Percentiles rank a stretch among this genome's conserved stretches.
Conservation (phyloP, 805 yeast genomes). For the Metschnikowia corniflorae region DNA sequence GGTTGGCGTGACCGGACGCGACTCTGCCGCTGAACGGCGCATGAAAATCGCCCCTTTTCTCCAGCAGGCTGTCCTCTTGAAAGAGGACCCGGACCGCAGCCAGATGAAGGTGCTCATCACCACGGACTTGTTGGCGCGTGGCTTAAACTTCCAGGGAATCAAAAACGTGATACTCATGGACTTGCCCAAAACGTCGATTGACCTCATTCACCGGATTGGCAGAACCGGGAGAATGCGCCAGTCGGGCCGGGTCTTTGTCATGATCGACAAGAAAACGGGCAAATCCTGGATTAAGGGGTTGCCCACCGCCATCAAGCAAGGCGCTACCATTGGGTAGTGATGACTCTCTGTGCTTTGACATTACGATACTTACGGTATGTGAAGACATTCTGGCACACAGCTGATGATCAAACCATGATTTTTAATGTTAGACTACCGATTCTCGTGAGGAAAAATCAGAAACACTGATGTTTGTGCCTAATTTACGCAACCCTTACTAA, state of each 20-base stretch:
- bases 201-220: constrained; percentile 87
- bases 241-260: constrained; percentile 80
- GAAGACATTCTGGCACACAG: constrained; percentile 5
- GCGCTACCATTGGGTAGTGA: constrained; percentile 29
- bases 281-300: constrained; percentile 81
- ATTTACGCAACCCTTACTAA: constrained; percentile 6
- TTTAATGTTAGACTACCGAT: constrained; percentile 43
- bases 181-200: constrained; percentile 80
- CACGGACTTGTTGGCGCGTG: constrained; percentile 87
- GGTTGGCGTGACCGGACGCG: constrained; percentile 63
- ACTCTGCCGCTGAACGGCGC: constrained; percentile 56
- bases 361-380: constrained; percentile 11
- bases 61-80: constrained; percentile 50
- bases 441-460: constrained; percentile 33
- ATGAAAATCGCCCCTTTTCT: constrained; percentile 58
- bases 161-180: constrained; percentile 82
- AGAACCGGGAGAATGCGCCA: constrained; percentile 92
- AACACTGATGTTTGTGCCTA: constrained; percentile 22
- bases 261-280: constrained; percentile 63
- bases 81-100: constrained; percentile 25
- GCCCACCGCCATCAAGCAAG: constrained; percentile 62
- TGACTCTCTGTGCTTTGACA: not conserved
- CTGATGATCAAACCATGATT: constrained; percentile 35
- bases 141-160: constrained; percentile 78
- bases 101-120: constrained; percentile 70